phyloP scores from a whole-genome alignment of 805 yeast genomes.

The Saccharomycopsis javanensis region DNA sequence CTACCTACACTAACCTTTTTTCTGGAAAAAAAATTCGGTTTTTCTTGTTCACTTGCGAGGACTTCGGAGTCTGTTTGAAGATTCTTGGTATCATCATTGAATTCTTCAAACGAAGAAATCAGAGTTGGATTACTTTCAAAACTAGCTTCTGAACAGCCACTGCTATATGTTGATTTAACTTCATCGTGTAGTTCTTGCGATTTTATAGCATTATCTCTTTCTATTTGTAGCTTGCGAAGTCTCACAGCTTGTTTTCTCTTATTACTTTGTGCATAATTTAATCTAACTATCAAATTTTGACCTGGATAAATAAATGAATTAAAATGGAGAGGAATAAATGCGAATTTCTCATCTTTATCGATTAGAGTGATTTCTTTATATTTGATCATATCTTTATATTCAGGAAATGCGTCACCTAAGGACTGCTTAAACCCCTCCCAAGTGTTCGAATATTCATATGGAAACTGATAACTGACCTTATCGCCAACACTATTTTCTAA shows the following conservation, averaged over 20 bases:
- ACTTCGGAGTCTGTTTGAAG: not conserved
- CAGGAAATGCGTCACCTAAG: conserved; percentile 15
- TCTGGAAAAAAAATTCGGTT: not conserved
- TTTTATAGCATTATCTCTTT: not conserved
- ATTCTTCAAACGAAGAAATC: not conserved
- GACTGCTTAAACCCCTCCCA: conserved; percentile 15
- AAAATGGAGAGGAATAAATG: conserved; percentile 17
- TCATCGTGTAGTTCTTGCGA: not conserved
- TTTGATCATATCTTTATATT: conserved; percentile 5
- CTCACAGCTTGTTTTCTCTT: not conserved
- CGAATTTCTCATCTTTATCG: conserved; percentile 9
- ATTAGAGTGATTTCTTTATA: conserved; percentile 8
- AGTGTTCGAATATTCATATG: conserved; percentile 12
- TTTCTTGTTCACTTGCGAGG: not conserved
- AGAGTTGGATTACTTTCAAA: not conserved
- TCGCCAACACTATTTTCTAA: conserved; percentile 2
- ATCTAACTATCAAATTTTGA: conserved; percentile 7
- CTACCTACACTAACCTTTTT: not conserved
- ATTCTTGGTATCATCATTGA: not conserved
- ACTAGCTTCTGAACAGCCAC: not conserved
- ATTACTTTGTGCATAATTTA: not conserved
- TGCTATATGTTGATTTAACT: not conserved
- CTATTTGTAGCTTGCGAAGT: not conserved
- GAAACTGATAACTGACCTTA: conserved; percentile 11
- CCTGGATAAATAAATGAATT: conserved; percentile 14